Conservation (phyloP, 1,139 yeast genomes). For the Debaryomyces subglobosus region DNA sequence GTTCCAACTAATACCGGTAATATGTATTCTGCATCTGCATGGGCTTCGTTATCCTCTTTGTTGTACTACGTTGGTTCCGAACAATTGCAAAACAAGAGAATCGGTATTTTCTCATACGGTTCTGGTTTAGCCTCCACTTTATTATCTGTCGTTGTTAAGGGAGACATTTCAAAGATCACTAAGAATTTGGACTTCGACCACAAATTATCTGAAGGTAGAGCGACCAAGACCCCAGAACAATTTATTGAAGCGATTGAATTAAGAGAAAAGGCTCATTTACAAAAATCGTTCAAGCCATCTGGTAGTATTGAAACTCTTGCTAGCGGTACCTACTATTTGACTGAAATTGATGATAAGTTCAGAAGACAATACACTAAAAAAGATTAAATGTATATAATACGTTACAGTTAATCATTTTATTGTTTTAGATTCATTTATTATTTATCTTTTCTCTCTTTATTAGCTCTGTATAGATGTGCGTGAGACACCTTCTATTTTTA, state of each 20-base stretch:
- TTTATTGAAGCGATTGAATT: constrained; percentile 80
- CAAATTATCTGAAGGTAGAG: constrained; percentile 68
- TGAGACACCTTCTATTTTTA: neutral
- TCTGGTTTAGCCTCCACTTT: constrained; percentile 95
- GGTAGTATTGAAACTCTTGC: constrained; percentile 76
- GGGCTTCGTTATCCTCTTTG: constrained; percentile 84
- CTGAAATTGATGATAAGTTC: constrained; percentile 83
- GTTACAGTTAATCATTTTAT: neutral
- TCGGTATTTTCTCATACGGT: constrained; percentile 95
- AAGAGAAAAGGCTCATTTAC: constrained; percentile 87
- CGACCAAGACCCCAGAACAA: constrained; percentile 69
- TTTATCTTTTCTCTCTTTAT: constrained; percentile 1
- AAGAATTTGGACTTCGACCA: constrained; percentile 67
- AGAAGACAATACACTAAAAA: constrained; percentile 78
- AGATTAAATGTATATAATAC: constrained; percentile 33
- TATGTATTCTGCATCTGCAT: constrained; percentile 96
- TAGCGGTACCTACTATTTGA: constrained; percentile 82
- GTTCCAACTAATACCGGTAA: constrained; percentile 98
- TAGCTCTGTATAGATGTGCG: neutral
- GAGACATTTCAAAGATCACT: constrained; percentile 75
- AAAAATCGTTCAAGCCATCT: constrained; percentile 75
- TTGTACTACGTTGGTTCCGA: constrained; percentile 76
- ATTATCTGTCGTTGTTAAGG: constrained; percentile 77
- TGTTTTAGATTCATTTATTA: constrained; percentile 6
- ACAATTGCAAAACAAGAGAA: constrained; percentile 76